phyloP scores from a whole-genome alignment of 2,329 filamentous ascomycete species.

The Colletotrichum phormii region DNA sequence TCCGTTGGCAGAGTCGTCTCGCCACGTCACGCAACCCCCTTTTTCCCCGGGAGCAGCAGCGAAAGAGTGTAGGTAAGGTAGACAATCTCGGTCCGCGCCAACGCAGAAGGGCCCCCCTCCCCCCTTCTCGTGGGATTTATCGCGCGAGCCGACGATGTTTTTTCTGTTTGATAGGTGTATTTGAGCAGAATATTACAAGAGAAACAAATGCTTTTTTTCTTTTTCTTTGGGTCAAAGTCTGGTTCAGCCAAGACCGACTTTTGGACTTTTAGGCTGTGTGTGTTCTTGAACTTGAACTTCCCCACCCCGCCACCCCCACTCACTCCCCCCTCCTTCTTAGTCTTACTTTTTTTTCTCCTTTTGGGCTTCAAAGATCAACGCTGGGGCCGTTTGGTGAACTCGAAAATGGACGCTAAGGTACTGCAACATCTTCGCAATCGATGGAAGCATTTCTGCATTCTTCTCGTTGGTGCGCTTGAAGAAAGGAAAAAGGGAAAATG shows the following conservation, averaged over 20 bases:
- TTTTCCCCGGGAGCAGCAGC: background rate
- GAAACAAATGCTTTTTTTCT: too few species aligned
- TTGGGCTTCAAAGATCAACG: background rate
- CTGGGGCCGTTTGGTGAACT: background rate
- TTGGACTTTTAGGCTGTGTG: too few species aligned
- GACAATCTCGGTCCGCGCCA: too few species aligned
- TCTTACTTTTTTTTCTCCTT: too few species aligned
- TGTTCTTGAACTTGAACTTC: too few species aligned
- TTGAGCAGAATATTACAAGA: background rate
- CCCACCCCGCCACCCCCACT: too few species aligned
- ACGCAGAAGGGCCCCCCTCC: background rate
- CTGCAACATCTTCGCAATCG: background rate
- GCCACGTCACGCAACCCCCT: conserved; percentile 6
- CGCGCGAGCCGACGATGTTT: background rate
- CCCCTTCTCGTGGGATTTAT: background rate
- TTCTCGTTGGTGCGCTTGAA: background rate
- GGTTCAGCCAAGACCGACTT: too few species aligned
- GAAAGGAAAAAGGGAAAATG: background rate
- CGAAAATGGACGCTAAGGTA: background rate
- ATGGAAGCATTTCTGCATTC: background rate
- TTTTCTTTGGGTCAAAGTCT: too few species aligned
- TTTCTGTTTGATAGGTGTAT: background rate
- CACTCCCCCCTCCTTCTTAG: too few species aligned
- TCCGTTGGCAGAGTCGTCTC: background rate
- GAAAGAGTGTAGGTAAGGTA: background rate